phyloP scores from a whole-genome alignment of 345 rosid genomes.

The Acer campestre region DNA sequence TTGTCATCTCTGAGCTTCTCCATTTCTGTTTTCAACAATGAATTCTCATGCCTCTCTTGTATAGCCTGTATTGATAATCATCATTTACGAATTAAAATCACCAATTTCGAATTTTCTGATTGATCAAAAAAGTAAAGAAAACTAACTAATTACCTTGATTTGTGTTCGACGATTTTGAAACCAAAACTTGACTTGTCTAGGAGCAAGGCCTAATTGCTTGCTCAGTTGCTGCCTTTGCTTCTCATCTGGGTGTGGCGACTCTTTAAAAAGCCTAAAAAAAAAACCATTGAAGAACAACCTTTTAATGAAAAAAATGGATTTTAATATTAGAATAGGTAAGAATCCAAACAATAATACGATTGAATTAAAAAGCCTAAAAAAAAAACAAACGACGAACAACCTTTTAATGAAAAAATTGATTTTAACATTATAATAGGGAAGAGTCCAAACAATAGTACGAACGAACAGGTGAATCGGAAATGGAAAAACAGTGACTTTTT shows the following conservation, averaged over 20 bases:
- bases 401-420: too few relatives aligned
- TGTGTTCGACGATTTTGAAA: slow-evolving; percentile 98
- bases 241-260: slow-evolving; percentile 99
- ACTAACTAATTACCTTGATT: slow-evolving; percentile 56
- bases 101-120: not conserved
- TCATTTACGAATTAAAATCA: too few relatives aligned
- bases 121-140: not conserved
- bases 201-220: slow-evolving; percentile 92
- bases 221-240: slow-evolving; percentile 95
- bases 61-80: slow-evolving; percentile 52
- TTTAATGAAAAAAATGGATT: too few relatives aligned
- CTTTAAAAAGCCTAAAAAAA: slow-evolving; percentile 75
- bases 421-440: too few relatives aligned
- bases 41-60: slow-evolving; percentile 96
- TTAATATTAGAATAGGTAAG: too few relatives aligned
- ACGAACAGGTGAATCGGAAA: too few relatives aligned
- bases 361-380: too few relatives aligned
- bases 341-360: too few relatives aligned
- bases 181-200: slow-evolving; percentile 99
- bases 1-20: slow-evolving; percentile 88
- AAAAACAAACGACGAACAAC: too few relatives aligned
- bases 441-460: too few relatives aligned
- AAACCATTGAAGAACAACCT: too few relatives aligned
- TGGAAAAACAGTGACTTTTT: not conserved
- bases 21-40: slow-evolving; percentile 76